Percentiles rank a stretch among this genome's conserved stretches.
Evolutionary conservation across 106 monocot species (phyloP).

Genomic region (Alisma plantagoaquatica): DNA sequence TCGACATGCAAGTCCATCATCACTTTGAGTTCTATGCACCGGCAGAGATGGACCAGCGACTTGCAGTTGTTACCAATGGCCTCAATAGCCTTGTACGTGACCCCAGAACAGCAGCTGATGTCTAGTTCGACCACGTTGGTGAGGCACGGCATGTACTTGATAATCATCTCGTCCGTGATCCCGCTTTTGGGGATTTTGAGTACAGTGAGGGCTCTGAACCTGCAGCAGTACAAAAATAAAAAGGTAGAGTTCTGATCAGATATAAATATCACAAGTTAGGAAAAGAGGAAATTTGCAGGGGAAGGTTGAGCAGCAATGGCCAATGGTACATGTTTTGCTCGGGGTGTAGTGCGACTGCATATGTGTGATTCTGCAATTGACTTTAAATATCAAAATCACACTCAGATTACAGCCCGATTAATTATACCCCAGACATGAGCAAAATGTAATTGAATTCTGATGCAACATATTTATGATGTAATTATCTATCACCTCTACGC

Average conservation of each 20-base stretch:
- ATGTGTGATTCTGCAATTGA: too few species aligned
- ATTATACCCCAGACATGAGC: too few species aligned
- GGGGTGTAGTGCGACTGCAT: too few species aligned
- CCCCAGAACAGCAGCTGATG: slow-evolving; percentile 45
- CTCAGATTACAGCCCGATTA: too few species aligned
- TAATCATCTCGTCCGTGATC: slow-evolving; percentile 21
- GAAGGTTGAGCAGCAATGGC: too few species aligned
- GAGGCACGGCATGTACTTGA: slow-evolving; percentile 14
- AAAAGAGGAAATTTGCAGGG: too few species aligned
- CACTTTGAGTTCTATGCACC: slow-evolving; percentile 44
- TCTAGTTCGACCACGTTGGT: slow-evolving; percentile 21
- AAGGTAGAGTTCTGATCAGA: background rate
- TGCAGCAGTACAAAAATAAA: background rate
- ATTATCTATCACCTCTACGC: too few species aligned
- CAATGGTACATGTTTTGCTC: too few species aligned
- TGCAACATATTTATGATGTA: too few species aligned
- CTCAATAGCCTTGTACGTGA: slow-evolving; percentile 41
- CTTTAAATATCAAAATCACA: too few species aligned
- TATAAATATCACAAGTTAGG: too few species aligned
- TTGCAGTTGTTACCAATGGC: slow-evolving; percentile 35
- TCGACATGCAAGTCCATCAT: slow-evolving; percentile 3
- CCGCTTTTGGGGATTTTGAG: slow-evolving; percentile 54
- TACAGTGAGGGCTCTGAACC: slow-evolving; percentile 13
- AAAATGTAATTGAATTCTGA: too few species aligned
- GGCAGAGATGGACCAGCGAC: slow-evolving; percentile 24